These are phyloP conservation scores for Alternaria ethzedia DNA, from an alignment of 2,329 filamentous ascomycete genomes.

Conservation along the genomic window DNA sequence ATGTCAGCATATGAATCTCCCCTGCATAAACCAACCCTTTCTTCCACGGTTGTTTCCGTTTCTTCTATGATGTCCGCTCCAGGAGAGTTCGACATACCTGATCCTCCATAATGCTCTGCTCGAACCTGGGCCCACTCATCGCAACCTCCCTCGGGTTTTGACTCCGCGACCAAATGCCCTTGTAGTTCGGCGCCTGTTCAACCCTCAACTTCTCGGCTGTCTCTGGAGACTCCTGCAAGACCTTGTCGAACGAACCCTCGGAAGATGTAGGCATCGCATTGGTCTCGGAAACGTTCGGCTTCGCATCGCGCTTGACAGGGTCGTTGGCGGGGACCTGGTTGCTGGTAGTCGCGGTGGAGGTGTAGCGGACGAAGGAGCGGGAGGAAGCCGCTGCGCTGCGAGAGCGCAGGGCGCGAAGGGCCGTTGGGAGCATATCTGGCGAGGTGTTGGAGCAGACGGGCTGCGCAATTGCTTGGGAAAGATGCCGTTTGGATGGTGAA, in stretches of 20 bases:
- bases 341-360: slow-evolving; percentile 27
- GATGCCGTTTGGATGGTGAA: slow-evolving; percentile 9
- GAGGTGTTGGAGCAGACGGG: slow-evolving; percentile 19
- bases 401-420: slow-evolving; percentile 37
- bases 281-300: slow-evolving; percentile 64
- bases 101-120: slow-evolving; percentile 91
- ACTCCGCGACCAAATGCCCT: slow-evolving; percentile 80
- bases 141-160: slow-evolving; percentile 81
- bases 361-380: slow-evolving; percentile 32
- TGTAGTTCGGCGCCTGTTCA: slow-evolving; percentile 86
- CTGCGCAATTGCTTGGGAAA: slow-evolving; percentile 22
- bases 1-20: slow-evolving; percentile 26
- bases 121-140: slow-evolving; percentile 94
- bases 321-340: slow-evolving; percentile 75
- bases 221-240: slow-evolving; percentile 62
- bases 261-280: slow-evolving; percentile 64
- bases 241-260: slow-evolving; percentile 57
- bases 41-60: neutral
- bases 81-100: slow-evolving; percentile 69
- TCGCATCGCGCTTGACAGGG: slow-evolving; percentile 58
- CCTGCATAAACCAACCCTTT: neutral
- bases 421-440: slow-evolving; percentile 33
- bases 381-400: slow-evolving; percentile 29
- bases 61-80: neutral
- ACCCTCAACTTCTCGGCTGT: slow-evolving; percentile 62